A percentile compares a stretch with the other conserved stretches of the same genome.
These are phyloP conservation scores for Thoreauomyces humboldtii DNA, from an alignment of 192 early-diverging fungal species.

Conservation along the genomic window DNA sequence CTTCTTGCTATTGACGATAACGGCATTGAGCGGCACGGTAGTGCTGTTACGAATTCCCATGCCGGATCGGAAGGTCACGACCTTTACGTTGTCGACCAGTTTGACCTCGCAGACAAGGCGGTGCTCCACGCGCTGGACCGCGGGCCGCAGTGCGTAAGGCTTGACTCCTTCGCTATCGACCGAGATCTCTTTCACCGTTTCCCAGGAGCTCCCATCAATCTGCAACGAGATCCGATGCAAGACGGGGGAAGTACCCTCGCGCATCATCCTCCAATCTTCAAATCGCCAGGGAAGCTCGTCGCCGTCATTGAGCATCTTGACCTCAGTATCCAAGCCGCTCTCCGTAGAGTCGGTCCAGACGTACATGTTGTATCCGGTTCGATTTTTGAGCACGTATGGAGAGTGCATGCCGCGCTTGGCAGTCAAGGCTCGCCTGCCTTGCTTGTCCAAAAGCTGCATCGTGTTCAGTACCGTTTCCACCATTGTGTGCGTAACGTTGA, in stretches of 20 bases:
- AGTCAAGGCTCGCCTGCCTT: constrained; percentile 5
- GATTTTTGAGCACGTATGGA: constrained; percentile 86
- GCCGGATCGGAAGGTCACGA: constrained; percentile 85
- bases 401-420: constrained; percentile 41
- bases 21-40: constrained; percentile 72
- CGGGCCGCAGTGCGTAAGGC: constrained; percentile 78
- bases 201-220: constrained; percentile 84
- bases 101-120: constrained; percentile 84
- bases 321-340: constrained; percentile 58
- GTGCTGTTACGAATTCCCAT: constrained; percentile 83
- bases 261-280: constrained; percentile 90
- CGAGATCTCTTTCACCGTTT: constrained; percentile 82
- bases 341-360: constrained; percentile 73
- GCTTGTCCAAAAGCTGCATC: constrained; percentile 26
- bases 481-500: constrained; percentile 83
- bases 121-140: constrained; percentile 74
- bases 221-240: constrained; percentile 84
- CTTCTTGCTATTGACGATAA: constrained; percentile 66
- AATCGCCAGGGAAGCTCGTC: constrained; percentile 89
- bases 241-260: constrained; percentile 60
- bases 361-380: constrained; percentile 84
- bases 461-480: constrained; percentile 44
- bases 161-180: constrained; percentile 87
- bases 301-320: constrained; percentile 69
- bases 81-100: constrained; percentile 84